Evolutionary conservation across 1,284 basidiomycete species (phyloP).

Genomic region (Ceratobasidium sp.): DNA sequence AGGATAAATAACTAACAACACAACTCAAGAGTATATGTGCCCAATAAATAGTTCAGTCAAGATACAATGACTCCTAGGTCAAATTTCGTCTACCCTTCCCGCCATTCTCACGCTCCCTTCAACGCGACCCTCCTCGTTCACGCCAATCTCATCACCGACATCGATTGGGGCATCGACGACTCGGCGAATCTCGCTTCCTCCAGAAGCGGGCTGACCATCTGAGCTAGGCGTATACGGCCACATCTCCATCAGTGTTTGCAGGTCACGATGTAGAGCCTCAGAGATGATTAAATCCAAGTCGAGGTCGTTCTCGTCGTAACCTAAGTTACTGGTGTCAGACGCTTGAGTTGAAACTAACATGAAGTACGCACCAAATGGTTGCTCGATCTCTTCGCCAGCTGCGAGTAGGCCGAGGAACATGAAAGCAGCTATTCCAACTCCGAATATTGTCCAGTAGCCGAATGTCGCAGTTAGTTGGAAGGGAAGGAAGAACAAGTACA

Average conservation of each 20-base stretch:
- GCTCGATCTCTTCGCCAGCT: conserved; percentile 58
- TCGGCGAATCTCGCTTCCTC: conserved; percentile 19
- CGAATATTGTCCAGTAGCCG: conserved; percentile 64
- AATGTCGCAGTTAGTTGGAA: conserved; percentile 68
- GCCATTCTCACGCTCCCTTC: conserved; percentile 12
- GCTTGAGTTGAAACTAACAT: not conserved
- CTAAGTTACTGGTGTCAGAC: conserved; percentile 46
- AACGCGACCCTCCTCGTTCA: conserved; percentile 23
- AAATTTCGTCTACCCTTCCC: conserved; percentile 17
- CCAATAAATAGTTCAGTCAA: not conserved
- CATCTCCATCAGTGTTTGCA: conserved; percentile 26
- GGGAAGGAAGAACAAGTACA: conserved; percentile 71
- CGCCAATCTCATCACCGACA: conserved; percentile 23
- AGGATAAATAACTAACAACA: not conserved
- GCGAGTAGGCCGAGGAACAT: conserved; percentile 71
- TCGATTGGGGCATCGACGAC: conserved; percentile 31
- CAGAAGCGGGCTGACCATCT: not conserved
- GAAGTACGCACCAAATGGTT: conserved; percentile 62
- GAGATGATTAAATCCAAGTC: conserved; percentile 57
- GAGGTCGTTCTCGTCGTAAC: conserved; percentile 70
- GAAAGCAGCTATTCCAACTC: conserved; percentile 65
- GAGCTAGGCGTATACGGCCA: conserved; percentile 8
- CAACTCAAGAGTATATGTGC: not conserved
- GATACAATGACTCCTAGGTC: not conserved
- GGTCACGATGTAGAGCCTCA: conserved; percentile 33